Evolutionary conservation across 257 asterid species (phyloP).

Genomic region (Nicotiana paniculata): DNA sequence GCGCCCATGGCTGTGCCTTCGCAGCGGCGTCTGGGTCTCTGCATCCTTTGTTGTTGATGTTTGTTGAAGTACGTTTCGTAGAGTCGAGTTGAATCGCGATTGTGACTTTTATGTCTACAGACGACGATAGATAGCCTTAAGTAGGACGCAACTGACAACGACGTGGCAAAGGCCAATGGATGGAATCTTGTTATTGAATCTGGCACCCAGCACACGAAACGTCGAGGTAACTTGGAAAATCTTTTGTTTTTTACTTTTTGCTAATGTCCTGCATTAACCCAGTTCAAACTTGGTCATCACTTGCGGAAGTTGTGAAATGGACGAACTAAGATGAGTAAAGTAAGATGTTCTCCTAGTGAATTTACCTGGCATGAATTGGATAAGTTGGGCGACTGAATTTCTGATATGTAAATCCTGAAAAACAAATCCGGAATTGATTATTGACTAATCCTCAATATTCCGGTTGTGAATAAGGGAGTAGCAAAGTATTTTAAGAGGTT

Average conservation of each 20-base stretch:
- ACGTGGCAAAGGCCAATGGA: background rate
- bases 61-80: background rate
- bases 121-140: background rate
- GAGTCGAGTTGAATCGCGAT: background rate
- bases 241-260: background rate
- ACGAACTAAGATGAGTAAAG: too few species aligned
- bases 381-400: too few species aligned
- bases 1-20: constrained; percentile 87
- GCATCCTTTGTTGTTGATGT: constrained; percentile 26
- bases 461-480: too few species aligned
- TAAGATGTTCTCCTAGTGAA: too few species aligned
- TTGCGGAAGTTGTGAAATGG: too few species aligned
- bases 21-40: constrained; percentile 75
- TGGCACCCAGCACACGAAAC: background rate
- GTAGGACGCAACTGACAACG: background rate
- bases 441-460: too few species aligned
- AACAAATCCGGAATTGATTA: too few species aligned
- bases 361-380: too few species aligned
- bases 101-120: background rate
- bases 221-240: background rate
- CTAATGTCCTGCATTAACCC: background rate
- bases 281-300: background rate
- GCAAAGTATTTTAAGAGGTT: too few species aligned
- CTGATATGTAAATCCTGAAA: too few species aligned
- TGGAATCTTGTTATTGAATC: background rate